A percentile compares a stretch with the other conserved stretches of the same genome.
Conservation (phyloP, 768 basidiomycete species). For the Boletus vermiculosoides region DNA sequence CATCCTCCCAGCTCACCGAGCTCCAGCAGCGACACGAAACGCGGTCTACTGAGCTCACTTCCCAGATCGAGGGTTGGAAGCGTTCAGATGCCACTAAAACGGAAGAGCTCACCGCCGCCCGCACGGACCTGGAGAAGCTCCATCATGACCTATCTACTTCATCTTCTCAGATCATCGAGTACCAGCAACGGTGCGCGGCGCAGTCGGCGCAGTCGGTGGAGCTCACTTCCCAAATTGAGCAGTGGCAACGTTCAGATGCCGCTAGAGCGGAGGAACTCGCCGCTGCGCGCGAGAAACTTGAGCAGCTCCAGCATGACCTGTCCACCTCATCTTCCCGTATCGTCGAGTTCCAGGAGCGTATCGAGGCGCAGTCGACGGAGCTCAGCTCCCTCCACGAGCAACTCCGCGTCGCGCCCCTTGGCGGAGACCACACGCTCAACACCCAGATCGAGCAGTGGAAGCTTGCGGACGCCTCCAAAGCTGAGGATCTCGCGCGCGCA, state of each 20-base stretch:
- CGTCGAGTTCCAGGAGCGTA: neutral
- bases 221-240: neutral
- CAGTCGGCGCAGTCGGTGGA: neutral
- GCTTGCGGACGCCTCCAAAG: neutral
- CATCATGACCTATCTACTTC: neutral
- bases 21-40: neutral
- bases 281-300: neutral
- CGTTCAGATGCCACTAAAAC: neutral
- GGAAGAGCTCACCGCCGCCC: neutral
- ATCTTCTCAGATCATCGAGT: neutral
- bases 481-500: no score
- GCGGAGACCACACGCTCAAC: neutral
- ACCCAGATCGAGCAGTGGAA: neutral
- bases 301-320: neutral
- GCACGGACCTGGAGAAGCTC: neutral
- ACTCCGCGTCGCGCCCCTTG: neutral
- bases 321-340: neutral
- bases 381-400: neutral
- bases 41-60: neutral
- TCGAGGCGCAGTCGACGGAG: neutral
- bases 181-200: neutral
- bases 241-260: neutral
- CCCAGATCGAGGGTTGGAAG: neutral
- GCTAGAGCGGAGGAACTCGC: neutral
- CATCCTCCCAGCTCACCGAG: neutral